phyloP scores from a whole-genome alignment of 1,284 basidiomycete species.

The Bjerkandera adusta region DNA sequence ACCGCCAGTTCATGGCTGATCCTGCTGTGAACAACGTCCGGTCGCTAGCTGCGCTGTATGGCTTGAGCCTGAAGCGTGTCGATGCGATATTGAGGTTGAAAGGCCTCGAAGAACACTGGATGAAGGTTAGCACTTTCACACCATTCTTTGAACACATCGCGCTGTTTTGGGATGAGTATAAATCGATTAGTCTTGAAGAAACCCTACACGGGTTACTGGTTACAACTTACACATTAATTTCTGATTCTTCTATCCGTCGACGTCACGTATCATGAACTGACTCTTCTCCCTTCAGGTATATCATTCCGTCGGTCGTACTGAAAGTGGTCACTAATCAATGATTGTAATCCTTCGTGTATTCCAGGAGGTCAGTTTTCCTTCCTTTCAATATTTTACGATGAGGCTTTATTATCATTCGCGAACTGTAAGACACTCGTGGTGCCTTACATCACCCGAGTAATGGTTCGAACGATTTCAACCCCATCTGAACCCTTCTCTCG shows the following conservation, averaged over 20 bases:
- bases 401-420: conserved; percentile 63
- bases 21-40: conserved; percentile 59
- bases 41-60: conserved; percentile 54
- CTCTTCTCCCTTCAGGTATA: conserved; percentile 21
- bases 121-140: conserved; percentile 53
- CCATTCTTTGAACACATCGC: conserved; percentile 15
- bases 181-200: conserved; percentile 91
- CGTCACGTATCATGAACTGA: conserved; percentile 26
- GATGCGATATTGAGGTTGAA: conserved; percentile 80
- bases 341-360: conserved; percentile 14
- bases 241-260: conserved; percentile 31
- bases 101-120: conserved; percentile 67
- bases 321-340: not conserved
- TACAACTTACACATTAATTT: conserved; percentile 47
- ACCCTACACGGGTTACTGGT: conserved; percentile 60
- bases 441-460: conserved; percentile 55
- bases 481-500: conserved; percentile 47
- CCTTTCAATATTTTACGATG: conserved; percentile 35
- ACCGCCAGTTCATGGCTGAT: conserved; percentile 52
- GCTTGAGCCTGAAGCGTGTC: conserved; percentile 71
- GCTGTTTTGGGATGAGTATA: conserved; percentile 52
- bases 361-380: conserved; percentile 29
- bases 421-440: conserved; percentile 52
- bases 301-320: not conserved
- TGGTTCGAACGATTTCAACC: conserved; percentile 65